Base-by-base conservation (phyloP, 129 eudicot genomes). In the Mikania micrantha region DNA sequence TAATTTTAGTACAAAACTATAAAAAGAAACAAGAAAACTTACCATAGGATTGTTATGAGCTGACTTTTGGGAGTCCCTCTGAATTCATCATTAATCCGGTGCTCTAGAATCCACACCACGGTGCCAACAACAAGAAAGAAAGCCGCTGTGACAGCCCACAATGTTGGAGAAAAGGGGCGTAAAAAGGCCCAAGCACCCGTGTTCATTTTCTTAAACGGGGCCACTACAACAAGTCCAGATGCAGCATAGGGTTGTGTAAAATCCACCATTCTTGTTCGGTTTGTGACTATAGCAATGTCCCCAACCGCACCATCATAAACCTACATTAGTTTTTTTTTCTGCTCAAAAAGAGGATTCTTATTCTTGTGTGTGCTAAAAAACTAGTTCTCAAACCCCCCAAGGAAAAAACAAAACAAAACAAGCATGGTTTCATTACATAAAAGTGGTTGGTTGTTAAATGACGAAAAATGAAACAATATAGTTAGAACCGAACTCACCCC, bases 131-230 rank as follows among this genome's bases (percentile, higher is more conserved):
- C 58, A 58, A 91, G 80, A 74, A 91, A 91, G 68, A 79, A 87
- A 64, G 81, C 81, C 16, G 91, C 93, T 34, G 75, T 87, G 21
- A 87, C 90, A 20, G 84, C 90, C 97, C 97, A 91, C 78, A 87
- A 50, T 35, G 57, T 35, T 66, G 78, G 84, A 66, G 97, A 84
- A 85, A 91, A 91, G 9, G 97, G 95, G 57, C 92, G 87, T 54
- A 87, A 68, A 70, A 91, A 87, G 15, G 95, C 92, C 97, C 97
- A 91, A 34, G 90, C 95, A 52, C 97, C 93, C 40, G 90, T 84
- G 40, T 87, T 87, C 84, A 78, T 36, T 80, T 85, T 83, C 75
- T 80, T 83, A 54, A 81, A 84, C 22, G 97, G 91, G 32, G 93
- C 90, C 69, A 91, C 93, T 48, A 91, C 83, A 48, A 91, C 95